phyloP scores from a whole-genome alignment of 1,139 yeast genomes.

The Kodamaea derodonti region DNA sequence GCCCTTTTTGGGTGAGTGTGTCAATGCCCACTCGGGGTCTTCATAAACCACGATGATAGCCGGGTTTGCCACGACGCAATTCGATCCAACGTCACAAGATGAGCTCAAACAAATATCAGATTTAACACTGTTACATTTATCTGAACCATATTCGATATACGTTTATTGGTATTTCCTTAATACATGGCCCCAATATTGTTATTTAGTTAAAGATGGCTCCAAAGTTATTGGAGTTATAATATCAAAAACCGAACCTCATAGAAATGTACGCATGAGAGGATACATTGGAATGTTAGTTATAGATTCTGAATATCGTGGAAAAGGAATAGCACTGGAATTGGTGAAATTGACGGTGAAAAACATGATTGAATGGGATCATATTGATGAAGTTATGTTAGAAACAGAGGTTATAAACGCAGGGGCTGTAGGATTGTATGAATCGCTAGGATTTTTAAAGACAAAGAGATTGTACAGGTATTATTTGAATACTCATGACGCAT shows the following conservation, averaged over 20 bases:
- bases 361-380: conserved; percentile 55
- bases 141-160: conserved; percentile 47
- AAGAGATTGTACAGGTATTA: conserved; percentile 85
- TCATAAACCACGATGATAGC: background rate
- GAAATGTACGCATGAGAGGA: conserved; percentile 70
- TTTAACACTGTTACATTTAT: conserved; percentile 34
- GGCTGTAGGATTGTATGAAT: conserved; percentile 77
- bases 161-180: conserved; percentile 48
- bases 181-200: conserved; percentile 47
- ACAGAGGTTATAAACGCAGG: conserved; percentile 81
- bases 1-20: background rate
- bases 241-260: conserved; percentile 78
- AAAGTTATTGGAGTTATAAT: conserved; percentile 70
- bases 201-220: conserved; percentile 24
- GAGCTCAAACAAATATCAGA: conserved; percentile 31
- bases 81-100: conserved; percentile 10
- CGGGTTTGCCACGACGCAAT: conserved; percentile 1
- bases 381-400: conserved; percentile 88
- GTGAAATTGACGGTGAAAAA: conserved; percentile 62
- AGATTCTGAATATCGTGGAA: conserved; percentile 63
- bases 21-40: no score
- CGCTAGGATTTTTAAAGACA: conserved; percentile 78
- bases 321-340: conserved; percentile 74
- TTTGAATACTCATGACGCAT: conserved; percentile 90
- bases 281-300: conserved; percentile 97